phyloP scores from a whole-genome alignment of 2,329 filamentous ascomycete species.

The Cladobotryum protrusum region DNA sequence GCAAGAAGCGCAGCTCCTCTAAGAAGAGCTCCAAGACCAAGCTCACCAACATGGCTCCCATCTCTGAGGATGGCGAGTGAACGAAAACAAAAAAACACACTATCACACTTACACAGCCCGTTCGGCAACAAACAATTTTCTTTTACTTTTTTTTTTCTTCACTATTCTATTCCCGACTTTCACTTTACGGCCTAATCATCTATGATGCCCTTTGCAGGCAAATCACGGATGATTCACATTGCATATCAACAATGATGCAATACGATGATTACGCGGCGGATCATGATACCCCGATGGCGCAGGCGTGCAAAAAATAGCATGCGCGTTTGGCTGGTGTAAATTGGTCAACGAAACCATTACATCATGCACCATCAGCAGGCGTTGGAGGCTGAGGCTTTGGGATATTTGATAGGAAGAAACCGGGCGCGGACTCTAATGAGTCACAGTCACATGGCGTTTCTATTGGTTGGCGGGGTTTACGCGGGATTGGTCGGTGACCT shows the following conservation, averaged over 20 bases:
- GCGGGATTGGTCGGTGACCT: not conserved
- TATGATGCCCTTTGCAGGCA: no score
- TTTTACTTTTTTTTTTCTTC: not conserved
- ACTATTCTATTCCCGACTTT: not conserved
- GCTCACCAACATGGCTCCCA: constrained; percentile 46
- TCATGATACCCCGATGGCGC: not conserved
- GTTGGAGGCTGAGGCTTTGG: not conserved
- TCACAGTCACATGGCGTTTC: not conserved
- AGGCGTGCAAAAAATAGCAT: not conserved
- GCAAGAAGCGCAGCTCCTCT: constrained; percentile 34
- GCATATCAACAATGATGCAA: not conserved
- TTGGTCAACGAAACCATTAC: not conserved
- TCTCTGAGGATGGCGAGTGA: constrained; percentile 38
- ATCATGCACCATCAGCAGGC: not conserved
- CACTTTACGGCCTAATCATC: not conserved
- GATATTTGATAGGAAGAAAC: not conserved
- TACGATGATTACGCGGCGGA: not conserved
- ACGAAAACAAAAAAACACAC: no score
- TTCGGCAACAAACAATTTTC: no score
- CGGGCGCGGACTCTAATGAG: not conserved
- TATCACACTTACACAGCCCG: not conserved
- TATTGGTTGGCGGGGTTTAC: not conserved
- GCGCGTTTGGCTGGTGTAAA: not conserved
- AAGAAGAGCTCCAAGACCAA: constrained; percentile 48
- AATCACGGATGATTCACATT: not conserved